Evolutionary conservation across 2,329 filamentous ascomycete genomes (phyloP), one percentile per base, ranked within the genome.

Genomic region (Colletotrichum eleusines): DNA sequence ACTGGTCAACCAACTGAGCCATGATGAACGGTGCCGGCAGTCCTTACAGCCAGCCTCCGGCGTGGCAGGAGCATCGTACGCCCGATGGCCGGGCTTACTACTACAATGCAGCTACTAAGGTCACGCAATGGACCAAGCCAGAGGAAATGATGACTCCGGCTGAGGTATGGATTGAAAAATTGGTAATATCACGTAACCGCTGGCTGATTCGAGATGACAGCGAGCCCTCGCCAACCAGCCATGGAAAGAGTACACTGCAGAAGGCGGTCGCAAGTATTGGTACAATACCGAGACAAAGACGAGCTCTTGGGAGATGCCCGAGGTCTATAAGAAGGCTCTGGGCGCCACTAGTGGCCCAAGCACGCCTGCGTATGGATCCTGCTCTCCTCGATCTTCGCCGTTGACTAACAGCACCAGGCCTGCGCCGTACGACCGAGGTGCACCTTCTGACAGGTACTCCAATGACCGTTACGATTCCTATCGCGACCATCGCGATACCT

Each of bases 241-340:
- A 74, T 99, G 95, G 94, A 96, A 95, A 78, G 94, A 97, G 81
- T 96, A 97, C 78, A 94, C 92, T 33, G 91, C 93, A 28, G 90
- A 94, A 73, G 93, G 94, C 74, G 96, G 95, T 57, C 90, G 91
- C 76, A 94, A 95, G 79, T 99, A 99, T 82, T 99, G 94, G 93
- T 95, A 95, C 81, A 96, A 99, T 81, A 93, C 91, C 42, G 92
- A 97, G 81, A 95, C 93, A 54, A 95, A 95, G 82, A 89, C 94
- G 83, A 98, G 94, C 80, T 94, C 93, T 40, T 99, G 96, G 96
- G 92, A 95, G 77, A 95, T 97, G 88, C 96, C 96, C 66, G 92
- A 94, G 66, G 89, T 84, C 73, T 95, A 95, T 82, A 94, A 93
- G 78, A 87, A 87, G 75, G 92, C 93, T 71, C 84, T 95, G 69